Evolutionary conservation across 169 alveolate genomes (phyloP), one percentile per base, ranked within the genome.

Genomic region (Eimeria acervulina): DNA sequence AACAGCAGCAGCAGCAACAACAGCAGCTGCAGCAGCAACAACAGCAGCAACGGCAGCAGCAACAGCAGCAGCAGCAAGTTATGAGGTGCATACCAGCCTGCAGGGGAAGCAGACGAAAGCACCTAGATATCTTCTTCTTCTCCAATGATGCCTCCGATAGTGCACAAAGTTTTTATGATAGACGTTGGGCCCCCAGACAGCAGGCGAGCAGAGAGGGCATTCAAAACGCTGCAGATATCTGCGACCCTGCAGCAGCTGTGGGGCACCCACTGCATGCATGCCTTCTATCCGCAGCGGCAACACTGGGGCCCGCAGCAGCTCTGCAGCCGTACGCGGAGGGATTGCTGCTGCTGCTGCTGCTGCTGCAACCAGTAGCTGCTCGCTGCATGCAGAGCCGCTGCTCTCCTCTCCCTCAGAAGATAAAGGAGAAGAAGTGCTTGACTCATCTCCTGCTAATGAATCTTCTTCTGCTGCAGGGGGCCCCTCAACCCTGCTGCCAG

Each of bases 21-120:
- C 59, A 33, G 19, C 51, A 38, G n/a, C 33, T 8, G n/a, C 40
- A 38, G 87, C 87, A 38, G 87, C 87, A 38, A 26, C 61, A 36
- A 59, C 47, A 33, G 55, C 87, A 33, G 87, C 87, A 74, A 59
- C 87, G 36, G 87, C 87, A 74, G 87, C 61, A 74, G 87, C 28
- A 33, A 31, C 87, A 33, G 87, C 87, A 76, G 61, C 66, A 55
- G 66, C 55, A 47, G 55, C 55, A 47, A 47, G 55, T n/a, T n/a
- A 47, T 5, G 55, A 47, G 88, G 4, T 6, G 38, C 90, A 6
- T 61, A 80, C 90, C 23, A 80, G 84, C 61, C 97, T 95, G 93
- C 98, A 97, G n/a, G 98, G 98, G 61, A 97, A 97, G 80, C 96
- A 96, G n/a, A 96, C 96, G 68, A 93, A 97, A 23, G 97, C 98